A percentile compares a stretch with the other conserved stretches of the same genome.
phyloP scores from a whole-genome alignment of 2,329 filamentous ascomycete species.

The Pyrenochaeta sp. region DNA sequence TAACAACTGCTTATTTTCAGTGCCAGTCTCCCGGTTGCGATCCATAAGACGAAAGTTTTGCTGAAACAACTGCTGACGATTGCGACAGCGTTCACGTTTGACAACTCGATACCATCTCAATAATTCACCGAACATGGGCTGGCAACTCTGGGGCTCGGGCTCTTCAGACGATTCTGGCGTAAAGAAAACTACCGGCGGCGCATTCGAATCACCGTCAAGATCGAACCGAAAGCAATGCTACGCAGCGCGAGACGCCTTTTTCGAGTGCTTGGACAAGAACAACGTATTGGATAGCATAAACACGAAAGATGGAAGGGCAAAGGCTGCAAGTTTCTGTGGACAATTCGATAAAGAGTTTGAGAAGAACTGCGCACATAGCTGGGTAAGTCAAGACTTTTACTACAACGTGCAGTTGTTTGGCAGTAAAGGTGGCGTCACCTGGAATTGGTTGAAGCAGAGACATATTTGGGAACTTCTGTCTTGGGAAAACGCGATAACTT shows the following conservation, averaged over 20 bases:
- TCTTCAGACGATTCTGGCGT: constrained; percentile 44
- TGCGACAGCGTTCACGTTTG: constrained; percentile 10
- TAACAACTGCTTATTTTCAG: too few relatives aligned
- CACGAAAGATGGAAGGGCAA: constrained; percentile 60
- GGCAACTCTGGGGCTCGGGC: constrained; percentile 57
- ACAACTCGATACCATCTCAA: too few relatives aligned
- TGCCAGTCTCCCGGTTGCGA: too few relatives aligned
- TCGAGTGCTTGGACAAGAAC: constrained; percentile 82
- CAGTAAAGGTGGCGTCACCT: neutral
- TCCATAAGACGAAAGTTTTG: too few relatives aligned
- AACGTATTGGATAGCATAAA: constrained; percentile 78
- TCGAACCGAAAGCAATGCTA: constrained; percentile 85
- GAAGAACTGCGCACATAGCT: constrained; percentile 84
- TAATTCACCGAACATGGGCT: constrained; percentile 57
- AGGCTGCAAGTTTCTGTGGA: constrained; percentile 63
- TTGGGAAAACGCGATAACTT: too few relatives aligned
- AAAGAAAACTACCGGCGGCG: constrained; percentile 57
- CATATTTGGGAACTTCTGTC: too few relatives aligned
- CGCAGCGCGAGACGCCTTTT: constrained; percentile 88
- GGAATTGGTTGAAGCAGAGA: too few relatives aligned
- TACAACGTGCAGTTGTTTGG: too few relatives aligned
- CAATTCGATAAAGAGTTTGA: constrained; percentile 74
- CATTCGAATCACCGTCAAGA: constrained; percentile 82
- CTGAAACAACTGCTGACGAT: constrained; percentile 11
- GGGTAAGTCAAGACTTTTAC: too few relatives aligned